A percentile compares a stretch with the other conserved stretches of the same genome.
phyloP scores from a whole-genome alignment of 2,329 filamentous ascomycete species.

The Penicillium sp. region DNA sequence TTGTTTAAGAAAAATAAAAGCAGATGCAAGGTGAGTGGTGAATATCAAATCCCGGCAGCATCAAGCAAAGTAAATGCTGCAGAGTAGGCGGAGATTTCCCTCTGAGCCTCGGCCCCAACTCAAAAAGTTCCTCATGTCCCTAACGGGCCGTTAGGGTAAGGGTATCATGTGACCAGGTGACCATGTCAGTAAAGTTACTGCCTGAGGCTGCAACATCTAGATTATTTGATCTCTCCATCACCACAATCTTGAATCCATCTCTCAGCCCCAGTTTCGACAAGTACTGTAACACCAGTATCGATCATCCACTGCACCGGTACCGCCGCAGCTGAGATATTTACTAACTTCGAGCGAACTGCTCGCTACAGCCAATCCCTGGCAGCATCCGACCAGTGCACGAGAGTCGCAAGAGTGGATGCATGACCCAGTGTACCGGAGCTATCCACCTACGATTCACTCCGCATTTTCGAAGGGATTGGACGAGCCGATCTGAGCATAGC shows the following conservation, averaged over 20 bases:
- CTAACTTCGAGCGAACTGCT: not conserved
- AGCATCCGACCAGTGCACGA: not conserved
- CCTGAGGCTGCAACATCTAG: not conserved
- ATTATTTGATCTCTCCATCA: not conserved
- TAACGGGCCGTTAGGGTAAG: constrained; percentile 28
- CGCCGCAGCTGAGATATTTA: not conserved
- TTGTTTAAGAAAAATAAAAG: constrained; percentile 4
- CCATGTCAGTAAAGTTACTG: not conserved
- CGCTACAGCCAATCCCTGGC: not conserved
- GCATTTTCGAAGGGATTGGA: constrained; percentile 23
- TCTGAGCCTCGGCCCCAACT: constrained; percentile 22
- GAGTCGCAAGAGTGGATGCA: not conserved
- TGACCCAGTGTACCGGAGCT: constrained; percentile 13
- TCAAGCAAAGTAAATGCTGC: constrained; percentile 2
- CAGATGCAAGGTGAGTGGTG: not conserved
- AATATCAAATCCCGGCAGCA: not conserved
- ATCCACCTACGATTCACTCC: constrained; percentile 25
- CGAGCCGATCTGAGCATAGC: not conserved
- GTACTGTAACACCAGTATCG: too few species aligned
- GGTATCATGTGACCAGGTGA: constrained; percentile 21
- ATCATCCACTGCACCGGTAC: not conserved
- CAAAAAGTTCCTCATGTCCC: not conserved
- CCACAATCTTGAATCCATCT: not conserved
- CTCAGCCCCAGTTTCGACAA: not conserved
- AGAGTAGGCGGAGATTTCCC: constrained; percentile 28